Base-by-base conservation (phyloP, 2,329 filamentous ascomycete genomes). In the Colletotrichum sp. region DNA sequence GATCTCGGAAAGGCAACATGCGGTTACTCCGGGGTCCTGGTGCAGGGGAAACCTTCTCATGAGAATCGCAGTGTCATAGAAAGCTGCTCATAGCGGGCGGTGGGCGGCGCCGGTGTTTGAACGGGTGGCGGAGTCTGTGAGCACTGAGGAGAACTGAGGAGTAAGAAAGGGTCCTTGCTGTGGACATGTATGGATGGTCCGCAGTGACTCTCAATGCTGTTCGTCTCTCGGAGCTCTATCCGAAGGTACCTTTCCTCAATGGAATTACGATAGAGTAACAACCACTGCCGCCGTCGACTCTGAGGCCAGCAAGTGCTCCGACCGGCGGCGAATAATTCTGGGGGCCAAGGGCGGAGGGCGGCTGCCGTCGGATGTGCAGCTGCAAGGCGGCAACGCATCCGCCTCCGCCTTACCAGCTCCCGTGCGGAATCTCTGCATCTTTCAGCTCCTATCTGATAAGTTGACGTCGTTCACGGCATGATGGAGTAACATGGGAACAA, bases 1-100 rank as follows among this genome's bases (percentile, higher is more conserved):
- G 69, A 65, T 60, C 72, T 68, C 75, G 75, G 75, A 77, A 71
- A 75, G 72, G 67, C 72, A 69, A 65, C 49, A 68, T 77, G 63
- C 67, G 75, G 75, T 71, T 75, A 77, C 72, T 75, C 72, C 72
- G 75, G 68, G 34, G 24, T 8, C 44, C 21, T 34, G 36, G 55
- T 52, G 24, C 72, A 72, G 55, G 72, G 68, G 28, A 49, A 75
- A 72, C 68, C 72, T 75, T 72, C 10, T 55, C 55, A 59, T 34
- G 28, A 44, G 55, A 57, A 72, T 72, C 39, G 26, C 57, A 63
- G 69, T 68, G 73, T 72, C 73, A 75, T 75, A 44, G 55, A 72
- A 49, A 69, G 71, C 21, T 64, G 32, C 62, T 24, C n/a, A 24
- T 15, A 32, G 59, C 62, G n/a, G 44, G 62, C 72, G 68, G 52